Evolutionary conservation across 352 stramenopile species (phyloP), one percentile per base, ranked within the genome.

Genomic region (Labyrinthula sp.): DNA sequence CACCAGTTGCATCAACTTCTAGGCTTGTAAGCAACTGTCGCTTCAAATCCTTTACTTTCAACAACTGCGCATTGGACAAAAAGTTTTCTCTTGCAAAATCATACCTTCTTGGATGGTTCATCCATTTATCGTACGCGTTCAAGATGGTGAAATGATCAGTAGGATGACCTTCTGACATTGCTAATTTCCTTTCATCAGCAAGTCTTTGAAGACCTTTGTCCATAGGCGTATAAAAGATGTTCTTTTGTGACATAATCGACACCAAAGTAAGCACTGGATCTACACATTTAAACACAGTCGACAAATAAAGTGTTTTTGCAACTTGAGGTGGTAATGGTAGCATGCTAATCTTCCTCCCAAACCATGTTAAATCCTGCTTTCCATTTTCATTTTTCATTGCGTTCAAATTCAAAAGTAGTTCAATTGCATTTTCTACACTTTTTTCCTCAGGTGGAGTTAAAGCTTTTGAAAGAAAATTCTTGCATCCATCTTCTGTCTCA

Each of bases 401-500:
- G 18, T 59, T 60, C 27, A 60, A 45, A 2, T 48, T 14, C 12
- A 23, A 26, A 15, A 60, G 38, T 3, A 58, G 39, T 0, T 45
- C 47, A 17, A 60, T 23, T 4, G 52, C 52, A 1, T 34, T 30
- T 10, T 12, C n/a, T 26, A 54, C 24, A 6, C 30, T 15, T 33
- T 31, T 12, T 40, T 30, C 46, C 10, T 21, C 17, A 2, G 52
- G 52, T 3, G 47, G 52, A 20, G 56, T 56, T 41, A 63, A 25
- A 10, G 61, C 58, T 21, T 62, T 60, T 17, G 30, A 23, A 8
- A 72, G 43, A 46, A 72, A 71, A 7, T 20, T 29, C 5, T 30
- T 22, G 3, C 63, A 35, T 8, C 48, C 50, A 27, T 57, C 45
- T 0, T 15, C 15, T n/a, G 26, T 25, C 15, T 5, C 6, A n/a